A percentile compares a stretch with the other conserved stretches of the same genome.
Conservation (phyloP, 805 yeast genomes). For the Teunomyces pallodes region DNA sequence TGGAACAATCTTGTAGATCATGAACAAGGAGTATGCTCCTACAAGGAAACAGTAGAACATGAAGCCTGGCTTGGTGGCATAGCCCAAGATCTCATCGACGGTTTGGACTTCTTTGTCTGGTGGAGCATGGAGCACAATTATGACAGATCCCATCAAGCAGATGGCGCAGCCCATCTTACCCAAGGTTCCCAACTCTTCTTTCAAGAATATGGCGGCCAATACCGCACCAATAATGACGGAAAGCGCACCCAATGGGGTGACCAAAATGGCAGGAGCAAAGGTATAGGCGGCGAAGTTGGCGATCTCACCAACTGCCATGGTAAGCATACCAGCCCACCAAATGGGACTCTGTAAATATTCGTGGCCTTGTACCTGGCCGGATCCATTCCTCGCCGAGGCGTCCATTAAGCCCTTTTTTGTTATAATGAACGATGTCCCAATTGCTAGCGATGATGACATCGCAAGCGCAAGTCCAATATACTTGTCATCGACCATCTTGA, state of each 20-base stretch:
- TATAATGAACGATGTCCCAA: conserved; percentile 85
- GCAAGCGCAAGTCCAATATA: conserved; percentile 88
- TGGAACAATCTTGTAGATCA: conserved; percentile 84
- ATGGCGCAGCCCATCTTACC: conserved; percentile 94
- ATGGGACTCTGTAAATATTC: conserved; percentile 79
- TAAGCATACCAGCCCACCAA: conserved; percentile 91
- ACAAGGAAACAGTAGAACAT: conserved; percentile 63
- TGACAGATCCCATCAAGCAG: conserved; percentile 82
- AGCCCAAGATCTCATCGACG: conserved; percentile 79
- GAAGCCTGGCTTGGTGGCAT: conserved; percentile 78
- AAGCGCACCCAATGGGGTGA: conserved; percentile 88
- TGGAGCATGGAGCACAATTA: conserved; percentile 88
- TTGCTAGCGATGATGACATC: conserved; percentile 81
- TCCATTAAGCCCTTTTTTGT: conserved; percentile 83
- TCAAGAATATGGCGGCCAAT: conserved; percentile 77
- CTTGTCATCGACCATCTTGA: conserved; percentile 64
- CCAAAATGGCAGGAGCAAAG: conserved; percentile 90
- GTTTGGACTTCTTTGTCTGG: conserved; percentile 88
- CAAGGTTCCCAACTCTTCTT: conserved; percentile 81
- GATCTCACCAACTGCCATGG: conserved; percentile 88
- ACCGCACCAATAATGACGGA: conserved; percentile 91
- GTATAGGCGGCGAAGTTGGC: conserved; percentile 95
- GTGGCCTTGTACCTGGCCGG: conserved; percentile 59
- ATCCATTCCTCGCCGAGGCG: conserved; percentile 53
- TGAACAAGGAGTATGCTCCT: conserved; percentile 64